Evolutionary conservation across 495 filamentous ascomycete genomes (phyloP).

Genomic region (Trichoderma parareesei): DNA sequence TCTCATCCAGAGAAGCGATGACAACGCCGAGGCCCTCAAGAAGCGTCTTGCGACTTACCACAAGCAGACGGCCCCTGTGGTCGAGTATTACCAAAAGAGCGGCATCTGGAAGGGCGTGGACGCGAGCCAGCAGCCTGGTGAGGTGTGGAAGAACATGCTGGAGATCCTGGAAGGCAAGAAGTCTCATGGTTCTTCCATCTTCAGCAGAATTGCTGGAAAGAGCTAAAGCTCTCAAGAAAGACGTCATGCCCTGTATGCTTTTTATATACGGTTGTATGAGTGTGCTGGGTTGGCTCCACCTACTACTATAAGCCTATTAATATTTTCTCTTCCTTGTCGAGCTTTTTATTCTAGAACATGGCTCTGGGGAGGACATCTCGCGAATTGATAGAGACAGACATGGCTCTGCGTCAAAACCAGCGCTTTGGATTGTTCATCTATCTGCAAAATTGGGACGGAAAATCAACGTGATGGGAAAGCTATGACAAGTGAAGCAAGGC

Average conservation of each 20-base stretch:
- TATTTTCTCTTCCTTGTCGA: neutral
- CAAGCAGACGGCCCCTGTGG: constrained; percentile 84
- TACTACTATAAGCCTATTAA: neutral
- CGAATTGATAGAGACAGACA: no score
- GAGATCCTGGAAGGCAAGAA: constrained; percentile 69
- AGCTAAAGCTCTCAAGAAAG: constrained; percentile 18
- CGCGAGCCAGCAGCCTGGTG: constrained; percentile 89
- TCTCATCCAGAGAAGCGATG: constrained; percentile 89
- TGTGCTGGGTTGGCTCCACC: neutral
- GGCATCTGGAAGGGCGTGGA: constrained; percentile 96
- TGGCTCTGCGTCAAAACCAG: no score
- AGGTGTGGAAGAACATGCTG: constrained; percentile 89
- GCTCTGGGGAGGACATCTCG: neutral
- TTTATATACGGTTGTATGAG: neutral
- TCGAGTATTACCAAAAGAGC: constrained; percentile 90
- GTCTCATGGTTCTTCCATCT: constrained; percentile 33
- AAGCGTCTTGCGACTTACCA: constrained; percentile 94
- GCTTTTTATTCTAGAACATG: neutral
- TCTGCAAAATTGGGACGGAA: no score
- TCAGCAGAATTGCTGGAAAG: constrained; percentile 38
- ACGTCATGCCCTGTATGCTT: neutral
- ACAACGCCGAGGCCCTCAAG: constrained; percentile 94
- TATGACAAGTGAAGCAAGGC: neutral
- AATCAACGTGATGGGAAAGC: no score
- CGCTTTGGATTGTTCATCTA: no score